Conservation (phyloP, 306 rosid genomes). For the Cucumis sativus region DNA sequence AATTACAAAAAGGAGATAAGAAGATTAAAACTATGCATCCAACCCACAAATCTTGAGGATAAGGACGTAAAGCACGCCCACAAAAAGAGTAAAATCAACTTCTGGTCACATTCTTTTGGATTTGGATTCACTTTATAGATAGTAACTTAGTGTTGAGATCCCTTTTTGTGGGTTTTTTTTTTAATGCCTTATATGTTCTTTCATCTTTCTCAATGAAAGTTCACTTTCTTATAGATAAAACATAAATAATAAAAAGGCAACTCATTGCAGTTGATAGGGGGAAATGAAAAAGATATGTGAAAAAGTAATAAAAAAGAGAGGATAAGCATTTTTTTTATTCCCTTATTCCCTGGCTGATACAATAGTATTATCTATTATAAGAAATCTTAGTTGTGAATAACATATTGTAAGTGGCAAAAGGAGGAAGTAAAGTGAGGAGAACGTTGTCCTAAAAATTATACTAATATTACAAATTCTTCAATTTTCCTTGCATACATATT, state of each 20-base stretch:
- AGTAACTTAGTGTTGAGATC: neutral
- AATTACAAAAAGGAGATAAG: neutral
- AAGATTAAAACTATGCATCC: neutral
- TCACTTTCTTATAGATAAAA: neutral
- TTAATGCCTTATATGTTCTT: neutral
- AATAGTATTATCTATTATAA: too few relatives aligned
- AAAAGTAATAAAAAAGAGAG: too few relatives aligned
- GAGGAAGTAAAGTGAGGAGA: too few relatives aligned
- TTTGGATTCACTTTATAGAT: neutral
- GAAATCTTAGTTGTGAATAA: too few relatives aligned
- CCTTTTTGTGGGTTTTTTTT: neutral
- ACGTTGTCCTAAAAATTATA: too few relatives aligned
- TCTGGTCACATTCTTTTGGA: neutral
- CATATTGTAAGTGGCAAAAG: too few relatives aligned
- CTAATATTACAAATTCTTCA: too few relatives aligned
- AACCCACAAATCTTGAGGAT: neutral
- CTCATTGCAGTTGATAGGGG: neutral
- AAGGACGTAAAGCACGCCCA: neutral
- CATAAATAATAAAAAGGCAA: neutral
- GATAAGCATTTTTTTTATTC: neutral
- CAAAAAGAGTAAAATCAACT: neutral
- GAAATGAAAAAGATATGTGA: neutral
- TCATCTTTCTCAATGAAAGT: neutral
- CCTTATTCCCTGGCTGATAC: neutral
- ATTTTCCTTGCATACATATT: too few relatives aligned